A percentile compares a stretch with the other conserved stretches of the same genome.
phyloP scores from a whole-genome alignment of 2,329 filamentous ascomycete genomes.

The Alternaria triticina region DNA sequence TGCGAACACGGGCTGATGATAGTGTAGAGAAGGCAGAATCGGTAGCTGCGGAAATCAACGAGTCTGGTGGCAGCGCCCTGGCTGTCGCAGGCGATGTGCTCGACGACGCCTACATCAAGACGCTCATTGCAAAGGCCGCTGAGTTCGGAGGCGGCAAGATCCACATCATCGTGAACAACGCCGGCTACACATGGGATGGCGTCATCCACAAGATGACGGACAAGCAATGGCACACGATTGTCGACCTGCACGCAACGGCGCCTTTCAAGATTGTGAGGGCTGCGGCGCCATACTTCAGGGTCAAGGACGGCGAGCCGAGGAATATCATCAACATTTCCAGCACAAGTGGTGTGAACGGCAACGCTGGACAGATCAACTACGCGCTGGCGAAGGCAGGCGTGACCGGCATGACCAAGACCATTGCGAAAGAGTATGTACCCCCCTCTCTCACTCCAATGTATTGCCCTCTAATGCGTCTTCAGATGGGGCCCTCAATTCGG shows the following conservation, averaged over 20 bases:
- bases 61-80: conserved; percentile 69
- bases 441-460: not conserved
- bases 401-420: conserved; percentile 82
- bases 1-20: conserved; percentile 15
- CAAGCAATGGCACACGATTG: conserved; percentile 89
- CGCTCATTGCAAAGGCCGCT: conserved; percentile 75
- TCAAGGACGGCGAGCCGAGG: conserved; percentile 79
- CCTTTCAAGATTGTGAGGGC: conserved; percentile 82
- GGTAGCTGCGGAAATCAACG: conserved; percentile 74
- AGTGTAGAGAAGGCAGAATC: conserved; percentile 68
- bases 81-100: conserved; percentile 80
- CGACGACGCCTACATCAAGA: conserved; percentile 71
- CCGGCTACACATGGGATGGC: conserved; percentile 90
- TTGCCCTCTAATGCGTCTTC: conserved; percentile 6
- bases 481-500: conserved; percentile 82
- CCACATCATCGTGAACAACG: conserved; percentile 90
- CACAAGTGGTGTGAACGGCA: conserved; percentile 83
- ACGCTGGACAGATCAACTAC: conserved; percentile 92
- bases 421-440: conserved; percentile 72
- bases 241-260: conserved; percentile 81
- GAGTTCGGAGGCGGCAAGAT: conserved; percentile 87
- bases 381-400: conserved; percentile 84
- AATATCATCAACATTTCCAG: conserved; percentile 84
- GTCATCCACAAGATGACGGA: conserved; percentile 93
- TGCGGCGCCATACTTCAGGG: conserved; percentile 85